Conservation (phyloP, 2,329 filamentous ascomycete species). For the Cordyceps cateniannulata region DNA sequence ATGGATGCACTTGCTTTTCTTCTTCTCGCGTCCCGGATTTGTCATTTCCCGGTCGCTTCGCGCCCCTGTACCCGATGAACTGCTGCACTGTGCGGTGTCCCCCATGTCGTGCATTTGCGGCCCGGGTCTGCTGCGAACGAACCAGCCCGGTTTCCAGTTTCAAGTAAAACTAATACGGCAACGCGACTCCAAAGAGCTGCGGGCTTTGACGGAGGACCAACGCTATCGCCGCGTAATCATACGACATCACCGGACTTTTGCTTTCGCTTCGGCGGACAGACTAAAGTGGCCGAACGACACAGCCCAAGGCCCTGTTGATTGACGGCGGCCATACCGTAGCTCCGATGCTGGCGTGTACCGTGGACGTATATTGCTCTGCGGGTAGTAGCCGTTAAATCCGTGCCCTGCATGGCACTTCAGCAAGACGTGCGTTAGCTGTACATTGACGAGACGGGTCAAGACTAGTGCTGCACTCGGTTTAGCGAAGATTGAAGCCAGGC, state of each 20-base stretch:
- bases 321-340: too few species aligned
- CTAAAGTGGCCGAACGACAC: neutral
- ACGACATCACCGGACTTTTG: neutral
- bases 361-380: too few species aligned
- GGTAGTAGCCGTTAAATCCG: neutral
- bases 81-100: neutral
- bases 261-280: neutral
- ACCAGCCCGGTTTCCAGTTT: neutral
- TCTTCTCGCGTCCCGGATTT: neutral
- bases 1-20: neutral
- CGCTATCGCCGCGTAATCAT: neutral
- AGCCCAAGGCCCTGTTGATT: too few species aligned
- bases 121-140: neutral
- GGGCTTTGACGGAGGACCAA: neutral
- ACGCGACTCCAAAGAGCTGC: neutral
- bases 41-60: neutral
- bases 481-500: neutral
- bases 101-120: neutral
- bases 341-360: too few species aligned
- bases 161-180: neutral
- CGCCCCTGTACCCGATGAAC: neutral
- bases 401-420: neutral
- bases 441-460: neutral
- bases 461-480: neutral
- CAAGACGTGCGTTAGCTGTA: neutral